Evolutionary conservation across 2,329 filamentous ascomycete species (phyloP), one percentile per base, ranked within the genome.

Genomic region (Colletotrichum endophyticum): DNA sequence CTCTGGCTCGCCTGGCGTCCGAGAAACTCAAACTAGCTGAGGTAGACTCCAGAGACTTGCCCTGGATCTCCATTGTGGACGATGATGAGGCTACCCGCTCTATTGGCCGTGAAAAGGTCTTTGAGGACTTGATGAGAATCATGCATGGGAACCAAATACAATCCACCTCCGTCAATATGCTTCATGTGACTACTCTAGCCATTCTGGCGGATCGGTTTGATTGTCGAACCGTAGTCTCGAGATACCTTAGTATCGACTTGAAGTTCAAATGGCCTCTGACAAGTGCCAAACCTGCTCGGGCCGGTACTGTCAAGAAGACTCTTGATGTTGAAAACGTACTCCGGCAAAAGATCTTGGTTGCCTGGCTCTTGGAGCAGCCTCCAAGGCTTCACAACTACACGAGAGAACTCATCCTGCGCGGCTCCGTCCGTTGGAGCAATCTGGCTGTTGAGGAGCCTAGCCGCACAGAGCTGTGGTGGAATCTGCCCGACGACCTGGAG

Each of bases 131-230:
- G 79, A 85, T 96, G 28, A 87, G 89, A 22, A 90, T 94, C 22
- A 85, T 95, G 22, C 94, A 96, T 81, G 88, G 88, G 27, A 85
- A 85, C 49, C 84, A 82, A n/a, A 82, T 83, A n/a, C 85, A 85
- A 66, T 83, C 85, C 3, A 70, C 80, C 6, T 57, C 67, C 34
- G 86, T 89, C 25, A 90, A 89, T 19, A 88, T 95, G 78, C 85
- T 90, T 8, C 94, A 94, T 78, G 87, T 94, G 13, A 91, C 92
- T 16, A 94, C 93, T 3, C 85, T 96, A 56, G 92, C 93, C 56
- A 89, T 95, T 68, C 89, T 95, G 72, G 93, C 94, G 12, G 94
- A 96, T 83, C 91, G 93, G 61, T 96, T 95, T 83, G 93, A 94
- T 84, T 94, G 93, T 76, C 84, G 92, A 3, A 82, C 87, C 4